Conservation (phyloP, 2,329 filamentous ascomycete genomes). For the Colletotrichum cuscutae region DNA sequence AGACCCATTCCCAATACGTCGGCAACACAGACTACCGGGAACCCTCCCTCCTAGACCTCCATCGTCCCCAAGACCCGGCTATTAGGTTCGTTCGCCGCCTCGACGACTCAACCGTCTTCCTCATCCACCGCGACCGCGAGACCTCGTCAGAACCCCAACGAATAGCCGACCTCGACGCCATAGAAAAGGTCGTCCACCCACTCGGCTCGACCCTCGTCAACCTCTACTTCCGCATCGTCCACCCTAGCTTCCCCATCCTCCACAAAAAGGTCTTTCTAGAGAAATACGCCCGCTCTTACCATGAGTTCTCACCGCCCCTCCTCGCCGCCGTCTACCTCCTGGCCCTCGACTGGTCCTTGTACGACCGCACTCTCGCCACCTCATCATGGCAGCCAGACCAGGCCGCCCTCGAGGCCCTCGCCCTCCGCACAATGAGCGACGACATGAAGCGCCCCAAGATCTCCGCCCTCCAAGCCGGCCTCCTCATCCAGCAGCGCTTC, state of each 20-base stretch:
- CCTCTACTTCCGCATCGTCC: conserved; percentile 73
- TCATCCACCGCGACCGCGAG: conserved; percentile 48
- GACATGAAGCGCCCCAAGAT: conserved; percentile 64
- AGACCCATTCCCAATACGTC: conserved; percentile 69
- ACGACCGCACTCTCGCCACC: conserved; percentile 60
- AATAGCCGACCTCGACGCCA: conserved; percentile 55
- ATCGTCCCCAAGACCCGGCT: conserved; percentile 58
- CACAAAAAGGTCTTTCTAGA: conserved; percentile 71
- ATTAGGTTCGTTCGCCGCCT: conserved; percentile 45
- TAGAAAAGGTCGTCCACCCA: conserved; percentile 71
- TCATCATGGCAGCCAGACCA: conserved; percentile 44
- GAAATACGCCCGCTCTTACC: conserved; percentile 67
- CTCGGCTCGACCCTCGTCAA: conserved; percentile 72
- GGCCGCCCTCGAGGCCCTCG: conserved; percentile 49
- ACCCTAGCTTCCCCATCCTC: conserved; percentile 67
- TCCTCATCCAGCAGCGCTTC: conserved; percentile 62
- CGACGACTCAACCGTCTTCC: conserved; percentile 48
- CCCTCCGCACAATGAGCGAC: conserved; percentile 55
- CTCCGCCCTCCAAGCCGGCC: conserved; percentile 64
- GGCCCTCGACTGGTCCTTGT: conserved; percentile 70
- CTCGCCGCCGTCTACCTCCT: conserved; percentile 70
- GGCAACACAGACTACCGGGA: conserved; percentile 70
- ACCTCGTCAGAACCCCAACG: conserved; percentile 52
- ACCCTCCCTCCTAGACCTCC: conserved; percentile 65
- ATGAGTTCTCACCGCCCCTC: conserved; percentile 68